Evolutionary conservation across 768 basidiomycete species (phyloP), one percentile per base, ranked within the genome.

Genomic region (Leccinum boreale): DNA sequence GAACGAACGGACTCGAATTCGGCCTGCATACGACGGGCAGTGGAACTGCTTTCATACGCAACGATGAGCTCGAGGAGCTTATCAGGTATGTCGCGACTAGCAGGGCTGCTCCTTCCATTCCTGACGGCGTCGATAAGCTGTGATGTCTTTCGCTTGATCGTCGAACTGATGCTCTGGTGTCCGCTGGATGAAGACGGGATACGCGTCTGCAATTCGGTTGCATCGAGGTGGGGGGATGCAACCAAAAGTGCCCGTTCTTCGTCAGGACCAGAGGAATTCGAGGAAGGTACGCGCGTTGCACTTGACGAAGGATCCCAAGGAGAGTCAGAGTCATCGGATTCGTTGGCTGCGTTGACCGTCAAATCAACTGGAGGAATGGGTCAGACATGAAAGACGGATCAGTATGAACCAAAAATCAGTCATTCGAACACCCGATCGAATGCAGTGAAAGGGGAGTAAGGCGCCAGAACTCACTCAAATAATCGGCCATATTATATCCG

Each of bases 401-500:
- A 33, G 1, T 21, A n/a, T 17, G 44, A 21, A 23, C 28, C 4
- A 28, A 26, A n/a, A 56, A 5, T 26, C 7, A 14, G 21, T 26
- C 50, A 14, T 15, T 21, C 29, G 19, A 28, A 24, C 21, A n/a
- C 15, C n/a, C 21, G 8, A 33, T n/a, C 9, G 15, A 21, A 53
- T 15, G 14, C 17, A 23, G 23, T 9, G 46, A 24, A 53, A 29
- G 5, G n/a, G 7, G 11, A 12, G 11, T 5, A 29, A 47, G n/a
- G 14, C 4, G 45, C 5, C 6, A 36, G 17, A 44, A 81, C 90
- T 54, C 69, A 95, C 94, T 98, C 56, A 98, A 76, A 74, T 86
- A 98, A 75, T 99, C 97, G 0, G 96, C 97, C 62, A 98, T 91
- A 69, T 99, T 99, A 73, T 94, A 98, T 0, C 96, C 97, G 10